Base-by-base conservation (phyloP, 371 early-diverging fungal genomes). In the Mortierella sp. region DNA sequence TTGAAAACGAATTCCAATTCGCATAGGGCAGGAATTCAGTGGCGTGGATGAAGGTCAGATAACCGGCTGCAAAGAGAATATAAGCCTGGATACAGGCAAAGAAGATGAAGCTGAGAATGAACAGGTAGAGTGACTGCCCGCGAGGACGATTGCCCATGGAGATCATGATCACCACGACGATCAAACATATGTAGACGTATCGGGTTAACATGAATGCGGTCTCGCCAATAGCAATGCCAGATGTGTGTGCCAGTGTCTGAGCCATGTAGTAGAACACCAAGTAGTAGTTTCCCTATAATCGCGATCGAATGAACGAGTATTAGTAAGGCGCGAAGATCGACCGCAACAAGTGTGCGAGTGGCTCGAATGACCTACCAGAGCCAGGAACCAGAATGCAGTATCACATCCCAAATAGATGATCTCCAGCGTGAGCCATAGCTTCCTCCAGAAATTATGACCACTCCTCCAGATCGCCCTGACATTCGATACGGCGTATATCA, bases 241-340 rank as follows among this genome's bases (percentile, higher is more conserved):
- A 81, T 1, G 80, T 76, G 53, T 79, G 69, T 9, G 84, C 72
- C 53, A 88, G 73, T 28, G 87, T 82, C 51, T 82, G 78, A 54
- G 88, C 86, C 48, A 96, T 86, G 82, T 95, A 95, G 74, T 85
- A 91, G 82, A 94, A 96, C 1, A 93, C 88, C 46, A 96, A 84
- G 78, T 92, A 95, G 73, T 96, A 95, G 80, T 94, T 94, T 13
- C 83, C 87, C 88, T 89, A 73, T 12, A 27, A 39, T 8, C 23
- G 30, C 12, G 24, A 16, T 13, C 14, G 26, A n/a, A 3, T 31
- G n/a, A 21, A 13, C 19, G 18, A n/a, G 14, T 10, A 30, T 24
- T 10, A 31, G 1, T 9, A 21, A 18, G 13, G 13, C 13, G 16
- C 2, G 3, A 26, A 18, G 14, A 2, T 8, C 23, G 26, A 12